Evolutionary conservation across 2,329 filamentous ascomycete genomes (phyloP).

Genomic region (Penicillium brasilianum): DNA sequence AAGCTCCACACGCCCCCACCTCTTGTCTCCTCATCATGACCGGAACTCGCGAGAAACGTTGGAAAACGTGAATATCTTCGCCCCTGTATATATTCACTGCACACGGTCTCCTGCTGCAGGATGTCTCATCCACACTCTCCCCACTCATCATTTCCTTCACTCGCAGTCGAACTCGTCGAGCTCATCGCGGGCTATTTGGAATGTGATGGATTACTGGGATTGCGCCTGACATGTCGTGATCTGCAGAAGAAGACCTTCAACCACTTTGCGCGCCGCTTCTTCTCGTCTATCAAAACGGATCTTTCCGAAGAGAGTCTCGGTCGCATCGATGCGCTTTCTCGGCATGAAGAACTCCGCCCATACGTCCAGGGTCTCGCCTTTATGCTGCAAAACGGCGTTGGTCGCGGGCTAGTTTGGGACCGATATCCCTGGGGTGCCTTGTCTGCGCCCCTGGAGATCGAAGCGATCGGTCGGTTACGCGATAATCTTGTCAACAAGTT

Average conservation of each 20-base stretch:
- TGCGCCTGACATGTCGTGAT: conserved; percentile 27
- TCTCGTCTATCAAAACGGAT: conserved; percentile 29
- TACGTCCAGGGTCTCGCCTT: conserved; percentile 31
- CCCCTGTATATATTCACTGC: neutral
- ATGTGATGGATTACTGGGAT: conserved; percentile 16
- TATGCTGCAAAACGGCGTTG: conserved; percentile 28
- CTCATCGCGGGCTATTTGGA: conserved; percentile 22
- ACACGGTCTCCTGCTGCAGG: neutral
- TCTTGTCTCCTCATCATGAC: conserved; percentile 6
- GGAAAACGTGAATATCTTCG: neutral
- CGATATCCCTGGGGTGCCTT: conserved; percentile 33
- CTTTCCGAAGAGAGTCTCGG: conserved; percentile 28
- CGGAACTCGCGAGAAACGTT: neutral
- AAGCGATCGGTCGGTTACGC: conserved; percentile 23
- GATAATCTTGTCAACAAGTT: conserved; percentile 27
- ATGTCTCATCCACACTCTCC: neutral
- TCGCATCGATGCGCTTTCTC: conserved; percentile 25
- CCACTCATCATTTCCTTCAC: conserved; percentile 7
- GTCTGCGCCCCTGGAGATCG: conserved; percentile 26
- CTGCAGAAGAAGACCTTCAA: conserved; percentile 33
- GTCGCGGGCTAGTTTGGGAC: conserved; percentile 29
- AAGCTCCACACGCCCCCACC: conserved; percentile 16
- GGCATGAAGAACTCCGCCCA: conserved; percentile 18
- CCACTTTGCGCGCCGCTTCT: conserved; percentile 29
- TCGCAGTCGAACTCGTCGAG: conserved; percentile 31